These are phyloP conservation scores for Calocera cornea DNA, from an alignment of 768 basidiomycete genomes.

Conservation along the genomic window DNA sequence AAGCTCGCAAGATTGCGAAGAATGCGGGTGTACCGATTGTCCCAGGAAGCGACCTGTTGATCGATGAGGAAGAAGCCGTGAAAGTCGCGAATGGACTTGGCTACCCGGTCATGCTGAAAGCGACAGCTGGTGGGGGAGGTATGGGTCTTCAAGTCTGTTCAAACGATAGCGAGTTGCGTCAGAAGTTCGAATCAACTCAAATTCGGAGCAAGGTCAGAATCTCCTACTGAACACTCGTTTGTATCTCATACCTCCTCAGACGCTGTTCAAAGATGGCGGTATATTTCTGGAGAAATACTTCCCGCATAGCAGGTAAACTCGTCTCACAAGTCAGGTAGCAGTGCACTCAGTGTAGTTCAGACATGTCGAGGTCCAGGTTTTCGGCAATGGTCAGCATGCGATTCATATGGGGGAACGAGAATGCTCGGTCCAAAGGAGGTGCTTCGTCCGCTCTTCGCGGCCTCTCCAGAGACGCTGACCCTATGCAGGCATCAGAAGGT, in stretches of 20 bases:
- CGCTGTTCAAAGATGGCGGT: slow-evolving; percentile 36
- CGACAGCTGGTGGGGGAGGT: slow-evolving; percentile 56
- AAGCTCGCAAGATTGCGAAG: slow-evolving; percentile 35
- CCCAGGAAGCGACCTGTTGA: slow-evolving; percentile 41
- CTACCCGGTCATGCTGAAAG: slow-evolving; percentile 52
- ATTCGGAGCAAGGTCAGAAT: slow-evolving; percentile 35
- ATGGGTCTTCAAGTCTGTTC: slow-evolving; percentile 49
- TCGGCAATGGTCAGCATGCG: slow-evolving; percentile 47
- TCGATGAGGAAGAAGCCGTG: slow-evolving; percentile 30
- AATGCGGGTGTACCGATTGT: slow-evolving; percentile 41
- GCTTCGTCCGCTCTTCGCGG: neutral
- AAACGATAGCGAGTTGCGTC: slow-evolving; percentile 27
- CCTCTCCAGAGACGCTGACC: neutral
- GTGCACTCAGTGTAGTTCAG: slow-evolving; percentile 24
- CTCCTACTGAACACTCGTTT: neutral
- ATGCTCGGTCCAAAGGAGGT: slow-evolving; percentile 46
- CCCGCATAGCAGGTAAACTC: slow-evolving; percentile 13
- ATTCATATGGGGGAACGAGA: slow-evolving; percentile 58
- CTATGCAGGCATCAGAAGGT: slow-evolving; percentile 48
- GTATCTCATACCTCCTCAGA: slow-evolving; percentile 20
- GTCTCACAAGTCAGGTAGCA: neutral
- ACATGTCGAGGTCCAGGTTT: slow-evolving; percentile 59
- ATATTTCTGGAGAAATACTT: slow-evolving; percentile 51
- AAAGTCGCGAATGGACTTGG: slow-evolving; percentile 32
- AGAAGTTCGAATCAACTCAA: slow-evolving; percentile 27